phyloP scores from a whole-genome alignment of 1,284 basidiomycete genomes.

The Apiotrichum domesticum region DNA sequence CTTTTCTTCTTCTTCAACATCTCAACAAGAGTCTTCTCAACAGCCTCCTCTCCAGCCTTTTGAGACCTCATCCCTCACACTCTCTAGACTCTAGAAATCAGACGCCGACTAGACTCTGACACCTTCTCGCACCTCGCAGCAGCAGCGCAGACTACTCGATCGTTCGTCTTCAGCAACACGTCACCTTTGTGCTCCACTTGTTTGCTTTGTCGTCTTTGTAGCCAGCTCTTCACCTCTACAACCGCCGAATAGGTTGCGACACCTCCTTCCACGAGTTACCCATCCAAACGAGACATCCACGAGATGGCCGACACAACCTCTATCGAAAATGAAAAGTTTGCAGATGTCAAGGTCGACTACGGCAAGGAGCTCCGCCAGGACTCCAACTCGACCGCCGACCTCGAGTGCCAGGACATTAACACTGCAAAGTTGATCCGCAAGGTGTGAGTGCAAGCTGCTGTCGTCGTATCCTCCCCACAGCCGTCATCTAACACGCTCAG shows the following conservation, averaged over 20 bases:
- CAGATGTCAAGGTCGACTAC: not conserved
- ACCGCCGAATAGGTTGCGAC: too few species aligned
- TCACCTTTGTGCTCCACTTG: too few species aligned
- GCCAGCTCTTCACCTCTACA: not conserved
- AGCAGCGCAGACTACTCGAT: not conserved
- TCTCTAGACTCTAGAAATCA: constrained; percentile 5
- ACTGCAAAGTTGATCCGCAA: constrained; percentile 7
- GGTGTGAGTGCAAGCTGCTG: constrained; percentile 3
- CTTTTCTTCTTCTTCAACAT: too few species aligned
- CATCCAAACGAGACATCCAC: not conserved
- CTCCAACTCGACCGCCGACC: not conserved
- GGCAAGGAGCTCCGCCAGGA: not conserved
- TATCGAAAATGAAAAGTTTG: constrained; percentile 1
- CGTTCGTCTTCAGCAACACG: not conserved
- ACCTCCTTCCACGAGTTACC: not conserved
- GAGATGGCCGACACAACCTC: not conserved
- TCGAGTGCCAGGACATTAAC: constrained; percentile 11
- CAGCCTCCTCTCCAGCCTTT: not conserved
- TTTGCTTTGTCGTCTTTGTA: not conserved
- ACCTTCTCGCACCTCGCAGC: not conserved
- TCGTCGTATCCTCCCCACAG: too few species aligned
- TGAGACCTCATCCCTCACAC: not conserved
- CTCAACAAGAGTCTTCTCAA: not conserved
- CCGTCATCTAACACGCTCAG: constrained; percentile 2
- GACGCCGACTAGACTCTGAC: not conserved